These are phyloP conservation scores for Ligustrum vulgare DNA, from an alignment of 257 asterid genomes.

Conservation along the genomic window DNA sequence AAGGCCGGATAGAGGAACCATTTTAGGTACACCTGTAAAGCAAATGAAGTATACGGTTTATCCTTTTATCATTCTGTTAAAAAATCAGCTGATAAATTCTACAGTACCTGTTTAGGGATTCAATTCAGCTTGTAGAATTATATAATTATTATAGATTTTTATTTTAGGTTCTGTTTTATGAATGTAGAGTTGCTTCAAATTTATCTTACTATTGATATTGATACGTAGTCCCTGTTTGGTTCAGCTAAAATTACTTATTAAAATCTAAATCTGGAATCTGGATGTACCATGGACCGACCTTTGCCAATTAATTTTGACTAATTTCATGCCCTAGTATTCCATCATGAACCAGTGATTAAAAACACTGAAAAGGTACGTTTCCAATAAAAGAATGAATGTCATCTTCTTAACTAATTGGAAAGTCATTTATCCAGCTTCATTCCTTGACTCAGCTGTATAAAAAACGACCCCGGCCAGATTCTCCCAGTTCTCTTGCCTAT, in stretches of 20 bases:
- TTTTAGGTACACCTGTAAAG: not conserved
- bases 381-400: conserved; percentile 18
- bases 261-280: too few relatives aligned
- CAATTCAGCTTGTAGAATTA: conserved; percentile 18
- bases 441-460: conserved; percentile 20
- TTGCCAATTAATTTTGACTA: too few relatives aligned
- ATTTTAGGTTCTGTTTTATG: not conserved
- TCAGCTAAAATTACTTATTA: too few relatives aligned
- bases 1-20: not conserved
- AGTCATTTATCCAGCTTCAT: conserved; percentile 7
- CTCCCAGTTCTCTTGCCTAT: conserved; percentile 29
- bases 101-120: not conserved
- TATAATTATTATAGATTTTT: conserved; percentile 13
- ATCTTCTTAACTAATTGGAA: not conserved
- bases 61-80: not conserved
- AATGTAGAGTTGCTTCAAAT: not conserved
- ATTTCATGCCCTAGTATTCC: not conserved
- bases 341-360: not conserved
- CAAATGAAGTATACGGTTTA: not conserved
- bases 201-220: not conserved
- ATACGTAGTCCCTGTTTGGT: too few relatives aligned
- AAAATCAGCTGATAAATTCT: not conserved
- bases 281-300: too few relatives aligned
- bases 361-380: not conserved
- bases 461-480: conserved; percentile 27